Percentiles rank a stretch among this genome's conserved stretches.
phyloP scores from a whole-genome alignment of 129 eudicot species.

The Erigeron canadensis region DNA sequence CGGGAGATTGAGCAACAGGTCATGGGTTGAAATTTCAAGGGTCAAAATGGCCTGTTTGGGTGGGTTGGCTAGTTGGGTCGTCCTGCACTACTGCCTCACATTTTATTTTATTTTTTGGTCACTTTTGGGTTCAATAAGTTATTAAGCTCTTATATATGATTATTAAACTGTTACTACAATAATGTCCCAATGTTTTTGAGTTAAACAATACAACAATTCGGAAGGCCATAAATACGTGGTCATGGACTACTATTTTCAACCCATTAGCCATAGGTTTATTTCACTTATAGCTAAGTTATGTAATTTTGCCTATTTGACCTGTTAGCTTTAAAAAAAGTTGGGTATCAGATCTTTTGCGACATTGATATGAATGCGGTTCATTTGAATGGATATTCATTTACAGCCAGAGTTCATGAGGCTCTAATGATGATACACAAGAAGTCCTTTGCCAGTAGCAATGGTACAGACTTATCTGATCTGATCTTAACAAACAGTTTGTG shows the following conservation, averaged over 20 bases:
- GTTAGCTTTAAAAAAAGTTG: background rate
- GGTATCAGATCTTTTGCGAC: background rate
- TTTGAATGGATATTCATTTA: background rate
- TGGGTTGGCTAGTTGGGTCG: too few species aligned
- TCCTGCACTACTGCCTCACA: too few species aligned
- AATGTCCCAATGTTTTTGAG: background rate
- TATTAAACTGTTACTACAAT: background rate
- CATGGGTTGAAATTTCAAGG: too few species aligned
- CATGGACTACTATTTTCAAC: background rate
- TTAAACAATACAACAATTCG: background rate
- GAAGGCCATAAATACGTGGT: background rate
- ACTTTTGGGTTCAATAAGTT: too few species aligned
- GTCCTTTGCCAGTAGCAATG: constrained; percentile 14
- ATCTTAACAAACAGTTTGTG: background rate
- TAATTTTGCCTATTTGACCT: background rate
- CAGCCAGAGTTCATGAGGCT: constrained; percentile 17
- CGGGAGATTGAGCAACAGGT: too few species aligned
- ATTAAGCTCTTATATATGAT: too few species aligned
- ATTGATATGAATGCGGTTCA: background rate
- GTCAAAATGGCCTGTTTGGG: too few species aligned
- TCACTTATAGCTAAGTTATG: too few species aligned
- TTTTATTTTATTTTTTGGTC: too few species aligned
- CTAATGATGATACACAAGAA: constrained; percentile 2
- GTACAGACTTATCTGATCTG: background rate
- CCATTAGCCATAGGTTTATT: background rate